Percentiles rank a stretch among this genome's conserved stretches.
These are phyloP conservation scores for Neurospora africana DNA, from an alignment of 495 filamentous ascomycete species.

Conservation along the genomic window DNA sequence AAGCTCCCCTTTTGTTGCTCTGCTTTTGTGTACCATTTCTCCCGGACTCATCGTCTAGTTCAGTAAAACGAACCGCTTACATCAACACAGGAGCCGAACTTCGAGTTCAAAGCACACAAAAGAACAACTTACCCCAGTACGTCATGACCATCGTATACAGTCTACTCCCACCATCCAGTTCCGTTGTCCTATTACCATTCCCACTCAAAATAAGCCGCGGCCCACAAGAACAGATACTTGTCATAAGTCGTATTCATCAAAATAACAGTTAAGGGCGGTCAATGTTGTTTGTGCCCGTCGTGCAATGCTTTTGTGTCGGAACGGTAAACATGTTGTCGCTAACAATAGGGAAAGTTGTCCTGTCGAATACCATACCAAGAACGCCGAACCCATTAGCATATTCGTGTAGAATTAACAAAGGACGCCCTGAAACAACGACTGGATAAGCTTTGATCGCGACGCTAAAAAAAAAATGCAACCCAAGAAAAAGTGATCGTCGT, in stretches of 20 bases:
- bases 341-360: not conserved
- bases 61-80: not conserved
- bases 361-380: not conserved
- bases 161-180: not conserved
- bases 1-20: not conserved
- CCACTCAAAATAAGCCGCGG: not conserved
- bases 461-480: not conserved
- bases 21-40: not conserved
- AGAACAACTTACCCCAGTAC: not conserved
- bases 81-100: not conserved
- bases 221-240: not conserved
- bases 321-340: not conserved
- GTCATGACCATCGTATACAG: not conserved
- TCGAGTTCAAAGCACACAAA: not conserved
- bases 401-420: not conserved
- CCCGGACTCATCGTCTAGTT: not conserved
- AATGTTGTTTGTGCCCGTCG: not conserved
- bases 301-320: not conserved
- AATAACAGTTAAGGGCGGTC: not conserved
- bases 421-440: not conserved
- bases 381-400: not conserved
- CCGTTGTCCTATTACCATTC: not conserved
- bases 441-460: not conserved
- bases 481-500: constrained; percentile 1
- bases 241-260: not conserved